phyloP scores from a whole-genome alignment of 2,329 filamentous ascomycete genomes.

The Alternaria sp. region DNA sequence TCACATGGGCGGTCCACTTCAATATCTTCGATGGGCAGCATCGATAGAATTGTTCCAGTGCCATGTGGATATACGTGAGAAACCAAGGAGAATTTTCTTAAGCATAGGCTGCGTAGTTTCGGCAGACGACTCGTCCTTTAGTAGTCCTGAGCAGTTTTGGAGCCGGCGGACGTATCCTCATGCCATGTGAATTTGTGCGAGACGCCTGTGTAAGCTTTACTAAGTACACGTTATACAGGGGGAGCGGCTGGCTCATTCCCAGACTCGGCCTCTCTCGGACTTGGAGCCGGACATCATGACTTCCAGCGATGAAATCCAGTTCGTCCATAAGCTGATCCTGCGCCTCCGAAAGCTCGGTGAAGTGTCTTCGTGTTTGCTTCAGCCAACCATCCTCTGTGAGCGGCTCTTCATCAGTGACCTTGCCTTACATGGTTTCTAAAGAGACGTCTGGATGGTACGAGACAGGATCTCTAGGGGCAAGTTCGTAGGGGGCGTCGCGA shows the following conservation, averaged over 20 bases:
- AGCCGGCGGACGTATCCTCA: neutral
- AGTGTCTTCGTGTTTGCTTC: constrained; percentile 29
- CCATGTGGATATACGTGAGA: neutral
- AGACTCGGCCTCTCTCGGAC: constrained; percentile 7
- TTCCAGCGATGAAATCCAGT: constrained; percentile 43
- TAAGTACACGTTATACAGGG: neutral
- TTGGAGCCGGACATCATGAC: constrained; percentile 37
- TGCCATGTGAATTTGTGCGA: neutral
- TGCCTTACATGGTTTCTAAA: constrained; percentile 12
- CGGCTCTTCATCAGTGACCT: constrained; percentile 14
- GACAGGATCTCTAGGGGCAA: constrained; percentile 13
- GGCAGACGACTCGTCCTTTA: neutral
- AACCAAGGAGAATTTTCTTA: neutral
- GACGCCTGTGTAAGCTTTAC: neutral
- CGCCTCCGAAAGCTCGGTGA: constrained; percentile 34
- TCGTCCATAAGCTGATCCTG: constrained; percentile 36
- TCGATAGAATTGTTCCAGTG: neutral
- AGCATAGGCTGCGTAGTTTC: neutral
- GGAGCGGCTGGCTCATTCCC: constrained; percentile 3
- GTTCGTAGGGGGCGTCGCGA: constrained; percentile 34
- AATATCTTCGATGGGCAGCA: neutral
- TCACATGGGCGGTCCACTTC: neutral
- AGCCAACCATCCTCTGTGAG: constrained; percentile 31
- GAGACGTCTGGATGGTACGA: neutral
- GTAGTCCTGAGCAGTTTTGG: neutral